A percentile compares a stretch with the other conserved stretches of the same genome.
These are phyloP conservation scores for Ormosia emarginata DNA, from an alignment of 306 rosid genomes.

Conservation along the genomic window DNA sequence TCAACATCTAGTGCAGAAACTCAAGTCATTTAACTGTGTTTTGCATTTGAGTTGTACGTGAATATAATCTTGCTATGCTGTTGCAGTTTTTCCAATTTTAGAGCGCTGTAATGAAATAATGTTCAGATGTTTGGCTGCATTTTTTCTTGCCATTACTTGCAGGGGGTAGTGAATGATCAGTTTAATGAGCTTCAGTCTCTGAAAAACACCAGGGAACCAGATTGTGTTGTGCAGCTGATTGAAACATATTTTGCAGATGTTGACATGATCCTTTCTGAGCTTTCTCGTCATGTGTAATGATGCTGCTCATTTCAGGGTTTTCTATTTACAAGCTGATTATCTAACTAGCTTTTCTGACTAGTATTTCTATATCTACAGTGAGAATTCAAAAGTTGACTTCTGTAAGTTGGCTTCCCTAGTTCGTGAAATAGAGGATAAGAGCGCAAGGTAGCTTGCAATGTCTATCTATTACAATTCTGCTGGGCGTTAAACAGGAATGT, in stretches of 20 bases:
- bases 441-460: constrained; percentile 42
- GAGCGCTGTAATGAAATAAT: constrained; percentile 1
- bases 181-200: constrained; percentile 34
- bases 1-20: not conserved
- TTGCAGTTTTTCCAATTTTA: not conserved
- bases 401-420: constrained; percentile 37
- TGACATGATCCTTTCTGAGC: constrained; percentile 37
- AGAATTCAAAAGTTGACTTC: constrained; percentile 27
- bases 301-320: constrained; percentile 5
- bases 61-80: not conserved
- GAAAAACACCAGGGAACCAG: constrained; percentile 22
- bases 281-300: constrained; percentile 40
- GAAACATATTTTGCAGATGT: constrained; percentile 38
- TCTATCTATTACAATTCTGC: not conserved
- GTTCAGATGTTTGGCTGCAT: not conserved
- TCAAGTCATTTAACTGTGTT: not conserved
- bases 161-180: constrained; percentile 47
- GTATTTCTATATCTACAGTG: constrained; percentile 32
- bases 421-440: constrained; percentile 38
- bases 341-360: constrained; percentile 3
- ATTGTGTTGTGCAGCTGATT: constrained; percentile 29
- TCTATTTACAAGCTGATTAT: not conserved
- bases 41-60: not conserved
- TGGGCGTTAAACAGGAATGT: not conserved
- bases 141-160: constrained; percentile 18